Base-by-base conservation (phyloP, 2,329 filamentous ascomycete species). In the Hymenoscyphus repandus region DNA sequence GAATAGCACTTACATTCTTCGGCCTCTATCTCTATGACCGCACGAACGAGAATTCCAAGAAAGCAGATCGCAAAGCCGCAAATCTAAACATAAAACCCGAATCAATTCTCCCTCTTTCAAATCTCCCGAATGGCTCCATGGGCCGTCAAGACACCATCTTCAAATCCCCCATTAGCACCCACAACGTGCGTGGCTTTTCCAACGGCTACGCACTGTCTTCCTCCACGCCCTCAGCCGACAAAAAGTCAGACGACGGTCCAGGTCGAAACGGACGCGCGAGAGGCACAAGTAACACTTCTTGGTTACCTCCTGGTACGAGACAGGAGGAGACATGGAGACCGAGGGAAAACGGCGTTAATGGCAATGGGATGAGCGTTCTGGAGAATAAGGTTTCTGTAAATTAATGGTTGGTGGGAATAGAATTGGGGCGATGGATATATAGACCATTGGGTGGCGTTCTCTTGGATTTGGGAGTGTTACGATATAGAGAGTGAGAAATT, bases 1-100 rank as follows among this genome's bases (percentile, higher is more conserved):
- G 93, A 13, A 96, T 99, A 62, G 79, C 72, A 3, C 79, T 99
- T 41, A 99, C 93, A 0, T 96, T 96, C 65, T 62, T 96, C 30
- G 93, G 93, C 0, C 77, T 99, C 12, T 99, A 97, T 67, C 79
- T 99, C 37, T 99, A 99, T 69, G 93, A 99, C 69, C 85, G 93
- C 53, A 95, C 90, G 15, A 91, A 83, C 63, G 86, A 95, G 65
- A 86, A 86, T 59, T 86, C 86, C 59, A 90, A 89, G 64, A 91
- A 91, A 66, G 90, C 89, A 32, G 91, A 97, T 66, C 84, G 86
- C 59, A 85, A 85, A 58, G 90, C 88, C 3, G 83, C 86, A 58
- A 79, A 83, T 61, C 80, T 89, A 63, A 77, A 77, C 33, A 62
- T 62, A 53, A 69, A 60, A 63, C 62, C 65, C 49, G 63, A 65